Percentiles rank a stretch among this genome's conserved stretches.
Evolutionary conservation across 768 basidiomycete genomes (phyloP).

Genomic region (Mycena olivaceomarginata): DNA sequence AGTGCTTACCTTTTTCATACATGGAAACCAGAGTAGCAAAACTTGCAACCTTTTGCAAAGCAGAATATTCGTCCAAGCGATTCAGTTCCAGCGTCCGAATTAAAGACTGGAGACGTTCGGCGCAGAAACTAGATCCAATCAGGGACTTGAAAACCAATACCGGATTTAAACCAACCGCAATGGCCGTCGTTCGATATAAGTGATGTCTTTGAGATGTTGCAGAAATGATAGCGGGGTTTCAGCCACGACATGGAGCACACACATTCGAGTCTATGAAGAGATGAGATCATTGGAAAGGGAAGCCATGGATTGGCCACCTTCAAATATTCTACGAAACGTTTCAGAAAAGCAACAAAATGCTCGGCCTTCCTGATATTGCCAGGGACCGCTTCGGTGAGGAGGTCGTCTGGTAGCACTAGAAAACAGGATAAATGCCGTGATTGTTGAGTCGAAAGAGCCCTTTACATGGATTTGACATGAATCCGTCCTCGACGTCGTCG

Average conservation of each 20-base stretch:
- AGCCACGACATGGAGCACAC: constrained; percentile 98
- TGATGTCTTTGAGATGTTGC: constrained; percentile 98
- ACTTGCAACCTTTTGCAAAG: constrained; percentile 95
- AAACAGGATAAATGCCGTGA: constrained; percentile 24
- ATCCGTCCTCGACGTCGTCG: constrained; percentile 78
- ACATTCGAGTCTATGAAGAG: constrained; percentile 90
- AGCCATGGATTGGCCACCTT: constrained; percentile 74
- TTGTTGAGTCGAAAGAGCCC: not conserved
- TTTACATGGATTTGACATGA: constrained; percentile 93
- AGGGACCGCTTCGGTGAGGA: constrained; percentile 95
- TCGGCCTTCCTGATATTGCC: constrained; percentile 99
- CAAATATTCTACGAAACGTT: constrained; percentile 98
- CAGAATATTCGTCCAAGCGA: constrained; percentile 92
- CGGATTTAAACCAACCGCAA: constrained; percentile 77
- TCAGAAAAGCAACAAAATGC: constrained; percentile 98
- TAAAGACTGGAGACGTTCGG: constrained; percentile 95
- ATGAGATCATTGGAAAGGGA: constrained; percentile 29
- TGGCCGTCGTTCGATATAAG: constrained; percentile 96
- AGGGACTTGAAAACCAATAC: constrained; percentile 18
- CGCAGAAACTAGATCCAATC: constrained; percentile 84
- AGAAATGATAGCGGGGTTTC: constrained; percentile 98
- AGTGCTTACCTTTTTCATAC: constrained; percentile 91
- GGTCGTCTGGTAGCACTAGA: constrained; percentile 93
- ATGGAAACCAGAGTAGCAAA: constrained; percentile 98
- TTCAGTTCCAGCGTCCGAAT: constrained; percentile 94